Base-by-base conservation (phyloP, 1,284 basidiomycete genomes). In the Rhizoctonia solani region DNA sequence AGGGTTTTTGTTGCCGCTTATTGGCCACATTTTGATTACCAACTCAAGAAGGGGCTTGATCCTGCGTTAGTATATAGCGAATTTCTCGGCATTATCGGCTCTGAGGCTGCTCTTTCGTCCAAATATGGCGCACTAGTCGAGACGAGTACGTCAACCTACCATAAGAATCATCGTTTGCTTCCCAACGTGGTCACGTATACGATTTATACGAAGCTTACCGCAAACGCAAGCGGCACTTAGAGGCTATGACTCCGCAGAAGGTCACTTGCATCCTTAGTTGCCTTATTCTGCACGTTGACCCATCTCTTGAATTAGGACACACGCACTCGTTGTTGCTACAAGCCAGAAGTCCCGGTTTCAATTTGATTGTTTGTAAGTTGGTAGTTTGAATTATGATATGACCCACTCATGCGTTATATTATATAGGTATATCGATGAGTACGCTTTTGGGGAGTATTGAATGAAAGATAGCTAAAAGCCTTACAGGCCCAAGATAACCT, bases 351-450 rank as follows among this genome's bases (percentile, higher is more conserved):
- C 49, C 3, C 49, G 61, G 1, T n/a, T 11, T 23, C 52, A 65
- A 21, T 11, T 65, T 4, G 61, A 65, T 54, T 52, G 49, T 1
- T 70, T 87, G 16, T 67, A 75, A 47, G 52, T 74, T 49, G 21
- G 21, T 14, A 21, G n/a, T 49, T 5, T 27, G 46, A 21, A 49
- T 3, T 21, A 5, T 21, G 6, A n/a, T 3, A 21, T 25, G 46
- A 25, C 4, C 1, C 73, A 76, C 50, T 81, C 78, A 67, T 72
- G 88, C 1, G 25, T 16, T 16, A 6, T 4, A 16, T 44, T 16
- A 49, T 86, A 81, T 71, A 69, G 89, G 85, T 89, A 88, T 73
- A 80, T 90, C 0, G 89, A 90, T 66, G 88, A 91, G n/a, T n/a
- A n/a, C n/a, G n/a, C n/a, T n/a, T n/a, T n/a, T n/a, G 74, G 85